Evolutionary conservation across 805 yeast genomes (phyloP).

Genomic region (Kluyveromyces wickerhamii): DNA sequence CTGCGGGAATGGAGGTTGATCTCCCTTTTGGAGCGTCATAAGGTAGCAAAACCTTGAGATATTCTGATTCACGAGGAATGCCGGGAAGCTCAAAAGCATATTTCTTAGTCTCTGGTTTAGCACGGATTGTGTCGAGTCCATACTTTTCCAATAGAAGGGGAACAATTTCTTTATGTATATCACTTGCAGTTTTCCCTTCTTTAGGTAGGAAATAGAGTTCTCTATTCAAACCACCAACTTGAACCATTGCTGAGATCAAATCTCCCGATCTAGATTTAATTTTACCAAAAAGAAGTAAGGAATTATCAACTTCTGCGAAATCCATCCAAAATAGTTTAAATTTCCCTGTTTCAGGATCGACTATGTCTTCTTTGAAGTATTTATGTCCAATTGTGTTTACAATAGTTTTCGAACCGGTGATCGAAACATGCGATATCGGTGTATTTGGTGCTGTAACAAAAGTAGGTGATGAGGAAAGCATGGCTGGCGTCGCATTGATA

Average conservation of each 20-base stretch:
- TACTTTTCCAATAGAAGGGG: slow-evolving; percentile 55
- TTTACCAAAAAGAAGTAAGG: slow-evolving; percentile 75
- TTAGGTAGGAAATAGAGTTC: slow-evolving; percentile 77
- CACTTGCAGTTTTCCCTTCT: slow-evolving; percentile 45
- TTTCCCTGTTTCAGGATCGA: slow-evolving; percentile 35
- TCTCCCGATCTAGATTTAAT: slow-evolving; percentile 50
- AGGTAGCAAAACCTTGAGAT: slow-evolving; percentile 71
- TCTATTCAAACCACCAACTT: slow-evolving; percentile 58
- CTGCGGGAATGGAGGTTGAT: slow-evolving; percentile 45
- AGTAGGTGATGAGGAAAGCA: slow-evolving; percentile 15
- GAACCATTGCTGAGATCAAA: slow-evolving; percentile 67
- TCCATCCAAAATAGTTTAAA: slow-evolving; percentile 87
- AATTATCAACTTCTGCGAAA: slow-evolving; percentile 66
- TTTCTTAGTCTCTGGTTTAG: slow-evolving; percentile 65
- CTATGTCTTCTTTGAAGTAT: slow-evolving; percentile 24
- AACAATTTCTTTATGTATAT: slow-evolving; percentile 70
- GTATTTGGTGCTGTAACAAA: slow-evolving; percentile 30
- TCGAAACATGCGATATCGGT: slow-evolving; percentile 12
- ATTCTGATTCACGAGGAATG: slow-evolving; percentile 69
- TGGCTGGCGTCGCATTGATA: slow-evolving; percentile 18
- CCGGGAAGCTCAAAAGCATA: slow-evolving; percentile 84
- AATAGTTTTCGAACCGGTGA: not conserved
- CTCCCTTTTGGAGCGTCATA: slow-evolving; percentile 53
- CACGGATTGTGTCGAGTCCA: slow-evolving; percentile 53
- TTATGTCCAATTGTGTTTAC: slow-evolving; percentile 10